phyloP scores from a whole-genome alignment of 371 early-diverging fungal genomes.

The Haplosporangium sp. region DNA sequence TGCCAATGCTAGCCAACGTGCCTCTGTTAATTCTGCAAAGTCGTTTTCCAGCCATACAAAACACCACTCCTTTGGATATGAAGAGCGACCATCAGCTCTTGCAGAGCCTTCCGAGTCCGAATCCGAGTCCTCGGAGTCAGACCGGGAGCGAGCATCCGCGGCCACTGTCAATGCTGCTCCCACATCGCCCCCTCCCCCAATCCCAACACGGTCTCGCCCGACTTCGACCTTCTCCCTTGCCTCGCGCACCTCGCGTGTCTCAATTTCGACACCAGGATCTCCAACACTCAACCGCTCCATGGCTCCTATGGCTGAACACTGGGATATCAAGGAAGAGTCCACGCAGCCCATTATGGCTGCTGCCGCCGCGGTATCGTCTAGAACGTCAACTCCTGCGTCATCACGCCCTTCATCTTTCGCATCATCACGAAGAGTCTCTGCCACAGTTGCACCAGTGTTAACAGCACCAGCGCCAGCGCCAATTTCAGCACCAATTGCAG shows the following conservation, averaged over 20 bases:
- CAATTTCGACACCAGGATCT: conserved; percentile 16
- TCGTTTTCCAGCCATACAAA: conserved; percentile 44
- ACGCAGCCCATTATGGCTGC: no score
- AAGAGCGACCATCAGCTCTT: conserved; percentile 17
- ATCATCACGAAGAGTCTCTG: neutral
- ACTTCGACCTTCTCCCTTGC: conserved; percentile 35
- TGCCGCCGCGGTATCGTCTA: no score
- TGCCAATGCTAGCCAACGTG: conserved; percentile 15
- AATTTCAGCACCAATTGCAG: neutral
- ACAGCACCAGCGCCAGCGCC: neutral
- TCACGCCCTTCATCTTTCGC: no score
- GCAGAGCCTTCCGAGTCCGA: conserved; percentile 31
- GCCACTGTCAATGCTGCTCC: conserved; percentile 1
- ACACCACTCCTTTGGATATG: conserved; percentile 49
- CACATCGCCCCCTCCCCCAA: conserved; percentile 24
- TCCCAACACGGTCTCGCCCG: conserved; percentile 40
- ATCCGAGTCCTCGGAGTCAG: conserved; percentile 36
- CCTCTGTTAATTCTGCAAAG: conserved; percentile 32
- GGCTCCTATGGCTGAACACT: conserved; percentile 8
- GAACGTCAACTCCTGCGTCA: no score
- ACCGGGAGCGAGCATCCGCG: conserved; percentile 13
- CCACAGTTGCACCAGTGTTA: neutral
- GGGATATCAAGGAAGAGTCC: conserved; percentile 6
- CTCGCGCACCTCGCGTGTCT: neutral
- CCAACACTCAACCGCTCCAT: conserved; percentile 11